A percentile compares a stretch with the other conserved stretches of the same genome.
Conservation (phyloP, 192 early-diverging fungal genomes). For the Rhizophagus clarus region DNA sequence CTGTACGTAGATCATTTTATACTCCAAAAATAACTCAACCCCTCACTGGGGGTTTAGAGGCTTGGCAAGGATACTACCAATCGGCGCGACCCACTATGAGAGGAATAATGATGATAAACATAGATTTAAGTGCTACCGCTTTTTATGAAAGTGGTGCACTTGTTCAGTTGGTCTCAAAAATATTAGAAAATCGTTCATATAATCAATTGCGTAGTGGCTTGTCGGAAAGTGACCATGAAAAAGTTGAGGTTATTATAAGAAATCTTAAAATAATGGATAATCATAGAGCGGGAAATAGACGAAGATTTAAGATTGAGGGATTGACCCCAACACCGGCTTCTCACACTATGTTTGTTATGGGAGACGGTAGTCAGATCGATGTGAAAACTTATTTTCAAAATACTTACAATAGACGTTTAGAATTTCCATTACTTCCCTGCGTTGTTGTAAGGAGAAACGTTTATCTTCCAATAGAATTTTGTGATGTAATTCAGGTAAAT, state of each 20-base stretch:
- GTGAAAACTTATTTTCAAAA: conserved; percentile 80
- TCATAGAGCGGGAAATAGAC: conserved; percentile 62
- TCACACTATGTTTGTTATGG: conserved; percentile 66
- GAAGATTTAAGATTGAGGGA: conserved; percentile 71
- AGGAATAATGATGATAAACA: conserved; percentile 66
- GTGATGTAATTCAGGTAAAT: conserved; percentile 60
- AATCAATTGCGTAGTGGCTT: conserved; percentile 53
- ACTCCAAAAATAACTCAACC: conserved; percentile 59
- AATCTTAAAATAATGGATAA: conserved; percentile 54
- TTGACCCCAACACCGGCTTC: conserved; percentile 68
- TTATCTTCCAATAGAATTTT: conserved; percentile 90
- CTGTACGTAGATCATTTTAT: conserved; percentile 88
- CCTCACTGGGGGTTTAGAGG: conserved; percentile 76
- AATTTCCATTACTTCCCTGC: conserved; percentile 81
- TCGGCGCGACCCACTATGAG: conserved; percentile 63
- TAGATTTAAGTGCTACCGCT: conserved; percentile 69
- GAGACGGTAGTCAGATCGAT: conserved; percentile 49
- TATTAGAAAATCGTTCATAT: too few species aligned
- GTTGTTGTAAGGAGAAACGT: conserved; percentile 70
- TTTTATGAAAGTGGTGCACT: conserved; percentile 69
- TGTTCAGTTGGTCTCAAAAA: too few species aligned
- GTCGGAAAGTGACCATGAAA: conserved; percentile 40
- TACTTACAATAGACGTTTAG: too few species aligned
- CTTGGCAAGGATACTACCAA: conserved; percentile 93
- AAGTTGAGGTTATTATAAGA: conserved; percentile 52